Base-by-base conservation (phyloP, 129 eudicot genomes). In the Tanacetum coccineum region DNA sequence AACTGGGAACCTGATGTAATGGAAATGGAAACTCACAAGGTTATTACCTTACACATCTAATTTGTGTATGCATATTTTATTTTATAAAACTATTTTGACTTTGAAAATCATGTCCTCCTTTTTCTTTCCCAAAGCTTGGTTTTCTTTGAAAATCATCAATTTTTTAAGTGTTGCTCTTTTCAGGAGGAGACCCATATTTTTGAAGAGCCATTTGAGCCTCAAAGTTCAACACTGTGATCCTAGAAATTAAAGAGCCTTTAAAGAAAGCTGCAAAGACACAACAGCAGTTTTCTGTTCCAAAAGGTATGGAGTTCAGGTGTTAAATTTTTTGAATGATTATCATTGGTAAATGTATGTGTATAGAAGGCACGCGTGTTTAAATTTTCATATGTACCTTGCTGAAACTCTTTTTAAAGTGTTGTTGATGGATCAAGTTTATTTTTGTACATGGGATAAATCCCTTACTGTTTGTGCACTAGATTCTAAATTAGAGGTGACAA, bases 171-270 rank as follows among this genome's bases (percentile, higher is more conserved):
- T n/a, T 20, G 19, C 26, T 57, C 3, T 39, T 49, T 48, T 49
- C 3, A 44, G 49, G 82, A 92, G 98, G 98, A 81, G 22, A 51
- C 71, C 14, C 22, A 49, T 66, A 66, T 68, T n/a, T 64, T 42
- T 48, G 89, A 80, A 48, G 89, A 82, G 68, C 76, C 74, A 32
- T 9, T 55, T 65, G 78, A 65, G 60, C 74, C 74, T 22, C 77
- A 71, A 48, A 78, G 77, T 71, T 71, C 86, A 58, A 70, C 92
- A 52, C 84, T 60, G 89, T 79, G 45, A 86, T 93, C 30, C 73
- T 93, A 59, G 98, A 93, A 83, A 80, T 88, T 70, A 82, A 86
- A 17, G 83, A 84, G 77, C 87, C 98, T 57, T 32, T 81, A 55
- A 88, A 80, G 77, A 87, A 82, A 74, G 82, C 83, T 17, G 80